Evolutionary conservation across 2,329 filamentous ascomycete species (phyloP).

Genomic region (Pseudocercospora fijiensis): DNA sequence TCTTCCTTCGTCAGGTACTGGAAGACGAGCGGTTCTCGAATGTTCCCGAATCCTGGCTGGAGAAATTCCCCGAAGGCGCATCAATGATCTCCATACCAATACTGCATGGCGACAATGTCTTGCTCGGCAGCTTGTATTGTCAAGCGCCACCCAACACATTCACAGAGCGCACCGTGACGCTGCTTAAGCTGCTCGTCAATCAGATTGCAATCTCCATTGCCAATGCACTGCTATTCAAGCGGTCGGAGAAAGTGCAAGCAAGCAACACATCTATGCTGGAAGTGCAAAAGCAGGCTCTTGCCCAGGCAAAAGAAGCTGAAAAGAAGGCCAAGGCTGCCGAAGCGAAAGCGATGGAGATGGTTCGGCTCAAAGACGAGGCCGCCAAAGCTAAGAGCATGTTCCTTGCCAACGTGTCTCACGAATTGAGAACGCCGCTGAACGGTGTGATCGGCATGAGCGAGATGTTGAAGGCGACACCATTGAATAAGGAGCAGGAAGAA

Average conservation of each 20-base stretch:
- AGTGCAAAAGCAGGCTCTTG: conserved; percentile 71
- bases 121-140: conserved; percentile 73
- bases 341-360: conserved; percentile 72
- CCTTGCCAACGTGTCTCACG: conserved; percentile 54
- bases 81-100: conserved; percentile 80
- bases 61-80: conserved; percentile 67
- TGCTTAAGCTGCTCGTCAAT: conserved; percentile 68
- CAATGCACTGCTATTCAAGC: conserved; percentile 64
- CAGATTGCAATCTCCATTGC: conserved; percentile 68
- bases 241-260: conserved; percentile 73
- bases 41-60: conserved; percentile 67
- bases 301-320: conserved; percentile 70
- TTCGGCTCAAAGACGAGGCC: conserved; percentile 78
- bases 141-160: conserved; percentile 74
- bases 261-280: conserved; percentile 76
- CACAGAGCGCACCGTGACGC: conserved; percentile 62
- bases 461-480: conserved; percentile 57
- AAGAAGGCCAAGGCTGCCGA: conserved; percentile 75
- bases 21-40: conserved; percentile 77
- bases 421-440: conserved; percentile 60
- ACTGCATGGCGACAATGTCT: conserved; percentile 65
- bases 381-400: conserved; percentile 82
- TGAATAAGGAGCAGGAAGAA: conserved; percentile 60
- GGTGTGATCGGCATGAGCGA: conserved; percentile 61
- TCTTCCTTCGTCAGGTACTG: conserved; percentile 71